These are phyloP conservation scores for Aspergillus japonicus DNA, from an alignment of 2,329 filamentous ascomycete species.

Conservation along the genomic window DNA sequence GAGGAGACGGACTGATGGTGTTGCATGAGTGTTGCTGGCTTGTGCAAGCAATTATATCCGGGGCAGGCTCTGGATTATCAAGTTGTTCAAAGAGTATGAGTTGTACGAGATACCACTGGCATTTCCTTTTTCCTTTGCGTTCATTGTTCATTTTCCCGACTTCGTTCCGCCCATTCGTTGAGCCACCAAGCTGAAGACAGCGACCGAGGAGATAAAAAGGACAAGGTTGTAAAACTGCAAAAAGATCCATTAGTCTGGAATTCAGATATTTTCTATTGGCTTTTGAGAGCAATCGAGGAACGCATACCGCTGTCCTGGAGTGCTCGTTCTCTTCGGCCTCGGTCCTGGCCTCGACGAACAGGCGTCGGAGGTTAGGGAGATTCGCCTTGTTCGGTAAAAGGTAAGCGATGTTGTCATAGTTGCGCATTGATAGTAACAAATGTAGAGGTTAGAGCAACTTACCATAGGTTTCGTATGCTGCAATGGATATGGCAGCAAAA, in stretches of 20 bases:
- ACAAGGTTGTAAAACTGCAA: constrained; percentile 89
- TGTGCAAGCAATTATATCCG: not conserved
- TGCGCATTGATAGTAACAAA: not conserved
- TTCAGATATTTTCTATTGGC: not conserved
- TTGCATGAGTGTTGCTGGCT: not conserved
- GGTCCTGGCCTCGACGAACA: constrained; percentile 91
- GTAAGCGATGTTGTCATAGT: not conserved
- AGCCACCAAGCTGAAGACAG: constrained; percentile 88
- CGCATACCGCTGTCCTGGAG: constrained; percentile 81
- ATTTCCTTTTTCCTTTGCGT: constrained; percentile 17
- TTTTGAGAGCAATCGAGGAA: not conserved
- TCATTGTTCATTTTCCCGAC: constrained; percentile 34
- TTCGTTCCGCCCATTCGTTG: constrained; percentile 68
- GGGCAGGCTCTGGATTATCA: not conserved
- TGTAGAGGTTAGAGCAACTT: not conserved
- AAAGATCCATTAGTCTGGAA: constrained; percentile 8
- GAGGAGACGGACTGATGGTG: constrained; percentile 54
- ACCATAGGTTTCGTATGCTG: not conserved
- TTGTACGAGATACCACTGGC: not conserved
- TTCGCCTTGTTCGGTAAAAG: constrained; percentile 32
- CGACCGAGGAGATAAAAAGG: constrained; percentile 93
- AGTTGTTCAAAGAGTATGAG: not conserved
- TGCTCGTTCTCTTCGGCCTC: constrained; percentile 94
- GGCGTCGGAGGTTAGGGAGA: constrained; percentile 88
- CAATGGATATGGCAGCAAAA: too few species aligned